phyloP scores from a whole-genome alignment of 139 green algal species.

The Closterium sp. region DNA sequence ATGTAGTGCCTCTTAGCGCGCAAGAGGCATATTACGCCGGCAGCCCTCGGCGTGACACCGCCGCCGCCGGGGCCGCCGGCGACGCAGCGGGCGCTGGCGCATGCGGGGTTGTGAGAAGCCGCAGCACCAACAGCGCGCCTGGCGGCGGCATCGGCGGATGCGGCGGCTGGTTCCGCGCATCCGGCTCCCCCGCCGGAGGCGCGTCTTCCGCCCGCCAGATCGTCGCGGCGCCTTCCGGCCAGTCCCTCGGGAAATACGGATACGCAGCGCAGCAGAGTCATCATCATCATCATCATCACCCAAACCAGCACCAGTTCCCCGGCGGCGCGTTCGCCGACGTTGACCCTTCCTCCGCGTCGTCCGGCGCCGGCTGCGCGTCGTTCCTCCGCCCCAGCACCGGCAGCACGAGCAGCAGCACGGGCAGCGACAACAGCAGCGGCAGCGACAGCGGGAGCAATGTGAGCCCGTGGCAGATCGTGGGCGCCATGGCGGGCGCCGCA shows the following conservation, averaged over 20 bases:
- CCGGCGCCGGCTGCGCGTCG: background rate
- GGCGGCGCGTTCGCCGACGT: background rate
- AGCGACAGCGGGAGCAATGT: background rate
- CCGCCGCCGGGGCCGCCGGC: no score
- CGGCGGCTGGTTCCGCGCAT: background rate
- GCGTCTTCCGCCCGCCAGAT: background rate
- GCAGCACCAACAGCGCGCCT: background rate
- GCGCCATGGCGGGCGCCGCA: no score
- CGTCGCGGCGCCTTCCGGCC: background rate
- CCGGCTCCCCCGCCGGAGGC: no score
- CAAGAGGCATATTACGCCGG: background rate
- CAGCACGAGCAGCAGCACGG: background rate
- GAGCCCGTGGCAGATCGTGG: background rate
- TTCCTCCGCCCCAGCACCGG: background rate
- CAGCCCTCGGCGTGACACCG: background rate
- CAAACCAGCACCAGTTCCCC: background rate
- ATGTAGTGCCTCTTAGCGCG: background rate
- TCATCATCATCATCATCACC: background rate
- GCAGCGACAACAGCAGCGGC: background rate
- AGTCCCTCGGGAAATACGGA: background rate
- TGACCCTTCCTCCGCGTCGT: background rate
- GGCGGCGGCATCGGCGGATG: background rate
- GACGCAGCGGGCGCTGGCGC: background rate
- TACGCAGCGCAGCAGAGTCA: background rate
- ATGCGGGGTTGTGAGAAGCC: background rate